Base-by-base conservation (phyloP, 1,284 basidiomycete species). In the Marasmius sp. region DNA sequence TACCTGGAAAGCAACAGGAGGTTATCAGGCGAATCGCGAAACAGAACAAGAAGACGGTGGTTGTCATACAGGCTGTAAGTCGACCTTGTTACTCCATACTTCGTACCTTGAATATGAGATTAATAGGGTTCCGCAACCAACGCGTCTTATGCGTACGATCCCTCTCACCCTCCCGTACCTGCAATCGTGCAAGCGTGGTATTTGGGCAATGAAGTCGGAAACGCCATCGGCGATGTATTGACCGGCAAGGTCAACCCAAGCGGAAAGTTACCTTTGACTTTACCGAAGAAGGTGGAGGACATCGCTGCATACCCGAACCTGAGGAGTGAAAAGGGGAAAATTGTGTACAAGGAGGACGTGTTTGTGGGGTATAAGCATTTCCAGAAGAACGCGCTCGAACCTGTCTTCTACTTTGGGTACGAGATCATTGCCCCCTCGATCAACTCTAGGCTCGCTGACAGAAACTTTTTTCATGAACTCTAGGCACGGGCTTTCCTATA, bases 341-440 rank as follows among this genome's bases (percentile, higher is more conserved):
- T 88, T 38, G 77, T 86, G 64, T 88, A 88, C 68, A 77, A 82
- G 12, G 87, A 89, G 71, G 86, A 86, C 69, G 67, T 90, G 0
- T 88, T 86, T 65, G 86, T 89, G 16, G 89, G 90, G 47, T 92
- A 92, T 73, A 91, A 89, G 72, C 79, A 86, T 67, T 89, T 87
- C 70, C 83, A 87, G 54, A 82, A 84, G 58, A 79, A 79, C 61
- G 77, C 70, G 56, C 79, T 91, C 56, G 74, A 75, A 59, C 84
- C 90, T 1, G 73, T 88, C 38, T 92, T 88, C 76, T 80, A 86
- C 22, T 92, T 92, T 69, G 91, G 91, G 82, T 89, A 70, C 37
- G 73, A 27, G 27, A 27, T 27, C 2, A 2, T 27, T 67, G n/a
- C 27, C 2, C 27, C 64, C 20, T 2, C 51, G 49, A 8, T 6